Evolutionary conservation across 1,284 basidiomycete genomes (phyloP), one percentile per base, ranked within the genome.

Genomic region (Phlebopus sp.): DNA sequence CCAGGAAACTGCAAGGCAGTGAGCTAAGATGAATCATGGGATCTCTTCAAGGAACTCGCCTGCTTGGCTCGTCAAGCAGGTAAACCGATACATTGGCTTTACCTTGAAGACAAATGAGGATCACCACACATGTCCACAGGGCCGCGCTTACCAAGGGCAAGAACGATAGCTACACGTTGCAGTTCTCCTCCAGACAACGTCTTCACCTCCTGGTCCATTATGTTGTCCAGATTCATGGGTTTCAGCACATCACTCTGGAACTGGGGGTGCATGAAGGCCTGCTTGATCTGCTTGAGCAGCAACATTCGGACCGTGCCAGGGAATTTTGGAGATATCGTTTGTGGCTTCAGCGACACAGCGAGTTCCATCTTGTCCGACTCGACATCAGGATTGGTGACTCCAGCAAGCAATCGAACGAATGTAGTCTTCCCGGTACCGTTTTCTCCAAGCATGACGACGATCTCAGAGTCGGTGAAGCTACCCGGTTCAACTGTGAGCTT

Each of bases 341-440:
- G 94, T 3, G 94, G 94, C 73, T 98, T 98, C 64, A 97, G 79
- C 30, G 92, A 96, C 11, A 97, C 92, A 6, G 84, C 71, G 38
- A 92, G 72, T 34, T 83, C 78, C 70, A 87, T 83, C 68, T 87
- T 89, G 68, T 91, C 86, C 27, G 82, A 79, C 68, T 86, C 85
- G 52, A 81, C 70, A 71, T 98, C 95, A 7, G 95, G 93, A 18
- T 50, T 44, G 19, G 78, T 82, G 55, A 93, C 84, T 42, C 94
- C 95, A 7, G 92, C 92, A 47, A 98, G 78, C 46, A 98, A 74
- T 55, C 93, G 88, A 51, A 98, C 91, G 65, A 98, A 91, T 0
- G 94, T 98, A 41, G 95, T 97, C 78, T 98, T 98, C 39, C 94
- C 94, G 9, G 92, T 98, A 46, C 94, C 94, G 69, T 98, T 98